Conservation (phyloP, 768 basidiomycete genomes). For the Serpula lacrymans region DNA sequence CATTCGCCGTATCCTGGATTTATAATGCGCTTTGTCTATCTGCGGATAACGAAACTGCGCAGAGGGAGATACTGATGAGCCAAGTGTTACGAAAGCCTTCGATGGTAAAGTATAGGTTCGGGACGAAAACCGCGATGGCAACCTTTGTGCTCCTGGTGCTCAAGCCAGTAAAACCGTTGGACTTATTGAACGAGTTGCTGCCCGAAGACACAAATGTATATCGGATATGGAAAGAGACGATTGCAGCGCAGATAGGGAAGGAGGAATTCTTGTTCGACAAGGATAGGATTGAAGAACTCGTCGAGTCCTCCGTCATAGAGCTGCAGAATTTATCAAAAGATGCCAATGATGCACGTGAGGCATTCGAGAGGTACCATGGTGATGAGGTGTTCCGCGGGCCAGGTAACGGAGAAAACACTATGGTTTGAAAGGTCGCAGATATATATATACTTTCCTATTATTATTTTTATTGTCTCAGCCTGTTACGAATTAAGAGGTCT, state of each 20-base stretch:
- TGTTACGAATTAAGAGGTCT: too few species aligned
- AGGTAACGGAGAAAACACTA: too few species aligned
- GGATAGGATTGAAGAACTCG: too few species aligned
- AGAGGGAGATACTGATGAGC: conserved; percentile 14
- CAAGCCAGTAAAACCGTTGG: conserved; percentile 2
- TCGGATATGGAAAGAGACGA: conserved; percentile 2
- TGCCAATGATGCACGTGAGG: too few species aligned
- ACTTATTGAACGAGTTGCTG: conserved; percentile 3
- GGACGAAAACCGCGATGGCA: conserved; percentile 25
- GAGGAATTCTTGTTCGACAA: too few species aligned
- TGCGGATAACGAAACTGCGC: conserved; percentile 24
- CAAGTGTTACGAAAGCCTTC: conserved; percentile 7
- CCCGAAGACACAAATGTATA: conserved; percentile 7
- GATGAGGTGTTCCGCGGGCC: too few species aligned
- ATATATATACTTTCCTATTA: too few species aligned
- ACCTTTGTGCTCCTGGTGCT: conserved; percentile 16
- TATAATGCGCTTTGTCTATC: conserved; percentile 30
- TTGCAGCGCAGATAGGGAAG: conserved; percentile 10
- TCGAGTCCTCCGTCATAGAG: too few species aligned
- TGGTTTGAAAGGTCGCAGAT: too few species aligned
- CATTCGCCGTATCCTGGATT: conserved; percentile 25
- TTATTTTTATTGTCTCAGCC: too few species aligned
- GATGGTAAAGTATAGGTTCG: conserved; percentile 12
- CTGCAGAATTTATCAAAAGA: too few species aligned
- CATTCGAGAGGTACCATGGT: too few species aligned